Percentiles rank a stretch among this genome's conserved stretches.
phyloP scores from a whole-genome alignment of 768 basidiomycete genomes.

The Leccinellum albellum region DNA sequence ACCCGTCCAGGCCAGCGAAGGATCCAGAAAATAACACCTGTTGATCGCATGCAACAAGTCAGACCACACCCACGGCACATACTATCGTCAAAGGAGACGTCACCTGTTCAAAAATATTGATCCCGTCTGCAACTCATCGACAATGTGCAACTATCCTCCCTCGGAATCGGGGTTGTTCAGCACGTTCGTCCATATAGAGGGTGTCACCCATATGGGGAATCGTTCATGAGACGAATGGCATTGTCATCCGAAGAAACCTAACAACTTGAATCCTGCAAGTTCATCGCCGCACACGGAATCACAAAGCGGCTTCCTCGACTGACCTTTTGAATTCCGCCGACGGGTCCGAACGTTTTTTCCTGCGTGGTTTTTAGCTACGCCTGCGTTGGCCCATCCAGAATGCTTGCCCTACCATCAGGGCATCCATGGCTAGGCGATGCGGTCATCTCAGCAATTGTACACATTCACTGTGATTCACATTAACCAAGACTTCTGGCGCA shows the following conservation, averaged over 20 bases:
- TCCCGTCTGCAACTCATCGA: constrained; percentile 78
- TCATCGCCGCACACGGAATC: neutral
- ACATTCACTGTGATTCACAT: constrained; percentile 74
- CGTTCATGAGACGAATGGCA: constrained; percentile 90
- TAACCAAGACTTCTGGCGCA: too few relatives aligned
- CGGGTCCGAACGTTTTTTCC: constrained; percentile 91
- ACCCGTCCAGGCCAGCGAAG: too few relatives aligned
- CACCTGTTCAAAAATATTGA: constrained; percentile 81
- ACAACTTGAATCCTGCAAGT: neutral
- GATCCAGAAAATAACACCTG: too few relatives aligned
- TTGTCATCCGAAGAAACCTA: constrained; percentile 83
- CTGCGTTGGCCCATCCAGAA: neutral
- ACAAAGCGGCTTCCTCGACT: neutral
- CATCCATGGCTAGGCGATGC: constrained; percentile 67
- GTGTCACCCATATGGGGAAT: constrained; percentile 93
- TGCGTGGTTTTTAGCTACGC: constrained; percentile 23
- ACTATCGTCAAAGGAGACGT: neutral
- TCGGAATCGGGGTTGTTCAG: constrained; percentile 52
- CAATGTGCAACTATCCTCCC: constrained; percentile 53
- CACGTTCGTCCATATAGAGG: constrained; percentile 86
- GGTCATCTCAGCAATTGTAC: constrained; percentile 1
- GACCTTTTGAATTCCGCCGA: constrained; percentile 90
- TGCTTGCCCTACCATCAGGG: constrained; percentile 67
- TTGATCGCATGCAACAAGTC: constrained; percentile 49
- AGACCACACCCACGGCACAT: constrained; percentile 49